Conservation (phyloP, 768 basidiomycete genomes). For the Leucocoprinus sp. region DNA sequence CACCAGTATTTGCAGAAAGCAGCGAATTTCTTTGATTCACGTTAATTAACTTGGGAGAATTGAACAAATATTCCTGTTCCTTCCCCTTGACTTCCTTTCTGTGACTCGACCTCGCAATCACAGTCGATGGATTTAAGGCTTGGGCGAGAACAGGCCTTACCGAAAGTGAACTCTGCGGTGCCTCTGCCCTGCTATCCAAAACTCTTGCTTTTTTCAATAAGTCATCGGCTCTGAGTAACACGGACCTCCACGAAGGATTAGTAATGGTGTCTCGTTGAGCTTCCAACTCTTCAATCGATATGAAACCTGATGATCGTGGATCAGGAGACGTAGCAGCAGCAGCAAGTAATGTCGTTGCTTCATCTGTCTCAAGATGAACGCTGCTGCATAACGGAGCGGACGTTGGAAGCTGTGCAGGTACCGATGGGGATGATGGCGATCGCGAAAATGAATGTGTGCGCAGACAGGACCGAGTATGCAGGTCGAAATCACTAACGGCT, state of each 20-base stretch:
- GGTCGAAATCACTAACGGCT: neutral
- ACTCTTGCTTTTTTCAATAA: constrained; percentile 22
- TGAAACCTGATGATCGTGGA: constrained; percentile 71
- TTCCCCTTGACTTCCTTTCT: neutral
- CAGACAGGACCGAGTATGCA: neutral
- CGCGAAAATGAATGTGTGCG: neutral
- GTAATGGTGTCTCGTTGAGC: constrained; percentile 30
- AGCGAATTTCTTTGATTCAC: constrained; percentile 31
- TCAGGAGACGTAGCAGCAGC: constrained; percentile 34
- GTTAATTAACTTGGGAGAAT: too few relatives aligned
- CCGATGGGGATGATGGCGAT: neutral
- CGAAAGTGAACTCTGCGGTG: constrained; percentile 5
- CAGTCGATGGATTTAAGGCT: too few relatives aligned
- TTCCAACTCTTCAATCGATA: constrained; percentile 43
- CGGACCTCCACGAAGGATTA: constrained; percentile 1
- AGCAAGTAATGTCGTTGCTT: constrained; percentile 8
- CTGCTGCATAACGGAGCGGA: neutral
- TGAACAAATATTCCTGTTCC: too few relatives aligned
- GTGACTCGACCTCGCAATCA: neutral
- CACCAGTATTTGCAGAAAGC: constrained; percentile 18
- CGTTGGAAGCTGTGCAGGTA: neutral
- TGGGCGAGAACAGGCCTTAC: neutral
- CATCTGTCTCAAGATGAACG: neutral
- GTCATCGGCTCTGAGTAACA: constrained; percentile 16
- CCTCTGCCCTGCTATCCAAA: constrained; percentile 30